Base-by-base conservation (phyloP, 2,329 filamentous ascomycete species). In the Monilinia fructigena region DNA sequence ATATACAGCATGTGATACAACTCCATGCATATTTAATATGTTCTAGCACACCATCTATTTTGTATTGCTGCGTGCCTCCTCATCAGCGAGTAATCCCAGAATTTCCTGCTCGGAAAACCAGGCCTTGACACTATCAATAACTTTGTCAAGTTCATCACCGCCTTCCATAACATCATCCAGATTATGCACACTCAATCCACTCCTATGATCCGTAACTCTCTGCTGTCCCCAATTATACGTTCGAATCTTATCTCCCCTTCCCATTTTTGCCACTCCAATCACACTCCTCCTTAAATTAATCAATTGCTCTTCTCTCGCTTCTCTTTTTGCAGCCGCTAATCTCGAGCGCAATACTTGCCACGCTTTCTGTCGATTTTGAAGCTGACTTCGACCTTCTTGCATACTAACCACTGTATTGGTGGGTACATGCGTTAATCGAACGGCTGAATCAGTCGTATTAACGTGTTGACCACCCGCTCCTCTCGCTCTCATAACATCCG, bases 391-490 rank as follows among this genome's bases (percentile, higher is more conserved):
- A 63, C 88, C 89, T 76, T 99, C 95, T 78, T 99, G 95, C 84
- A 98, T 96, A 16, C 89, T 89, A 18, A 98, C 93, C 2, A 91
- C 86, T 0, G 88, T 95, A 55, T 90, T 91, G 0, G 93, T 96
- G 2, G 95, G 95, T 8, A 90, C 79, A 80, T 99, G 95, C 2
- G 93, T 98, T 74, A 99, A 83, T 12, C 95, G 89, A 68, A 99
- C 91, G 4, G 95, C 95, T 40, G 92, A 97, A 80, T 99, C 95
- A 0, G 95, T 99, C 77, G 94, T 97, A 80, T 99, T 99, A 76
- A 99, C 95, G 79, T 99, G 95, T 80, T 99, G 95, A 0, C 95
- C 95, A 42, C 95, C 95, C 0, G 95, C 94, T 68, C 95, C 95
- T 55, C 92, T 83, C 0, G 95, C 93, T 20, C 93, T 86, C 93